Base-by-base conservation (phyloP, 1,284 basidiomycete genomes). In the Leccinum fallax region DNA sequence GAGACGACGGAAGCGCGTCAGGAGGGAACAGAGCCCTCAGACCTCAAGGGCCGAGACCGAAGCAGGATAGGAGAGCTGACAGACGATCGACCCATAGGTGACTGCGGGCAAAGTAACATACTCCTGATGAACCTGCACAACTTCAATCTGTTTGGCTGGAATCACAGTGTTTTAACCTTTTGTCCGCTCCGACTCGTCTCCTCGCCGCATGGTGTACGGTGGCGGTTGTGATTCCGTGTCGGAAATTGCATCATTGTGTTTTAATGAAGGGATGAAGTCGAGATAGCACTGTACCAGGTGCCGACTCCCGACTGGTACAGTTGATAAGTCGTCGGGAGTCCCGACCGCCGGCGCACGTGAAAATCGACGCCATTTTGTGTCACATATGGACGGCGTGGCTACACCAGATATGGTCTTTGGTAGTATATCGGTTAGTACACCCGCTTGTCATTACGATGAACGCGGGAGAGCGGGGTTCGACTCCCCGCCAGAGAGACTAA, bases 401-500 rank as follows among this genome's bases (percentile, higher is more conserved):
- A 30, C 28, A 7, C 3, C 1, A 30, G 53, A 54, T 53, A 43
- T 55, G 54, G 51, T 79, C 78, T 76, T 75, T 78, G 77, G 75
- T 79, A 78, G 76, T 78, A 77, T 78, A 77, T 77, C 76, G 76
- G 77, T 68, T 73, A 79, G 77, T 79, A 78, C 77, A 78, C 66
- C 74, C 78, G 78, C 78, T 78, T 79, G 77, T 79, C 77, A 75
- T 49, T 49, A 43, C 7, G 5, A 26, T 26, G 24, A 28, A 36
- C 75, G 77, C 77, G 77, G 77, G 66, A 76, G 67, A 76, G 77
- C 77, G 76, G 77, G 77, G 75, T 76, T 76, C 77, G 77, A 78
- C 71, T 79, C 75, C 77, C 75, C 76, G 77, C 77, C 77, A 78
- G 77, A 78, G 77, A 76, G 75, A 53, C 40, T 58, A 30, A 8